Evolutionary conservation across 352 stramenopile species (phyloP).

Genomic region (Phytophthora sojae): DNA sequence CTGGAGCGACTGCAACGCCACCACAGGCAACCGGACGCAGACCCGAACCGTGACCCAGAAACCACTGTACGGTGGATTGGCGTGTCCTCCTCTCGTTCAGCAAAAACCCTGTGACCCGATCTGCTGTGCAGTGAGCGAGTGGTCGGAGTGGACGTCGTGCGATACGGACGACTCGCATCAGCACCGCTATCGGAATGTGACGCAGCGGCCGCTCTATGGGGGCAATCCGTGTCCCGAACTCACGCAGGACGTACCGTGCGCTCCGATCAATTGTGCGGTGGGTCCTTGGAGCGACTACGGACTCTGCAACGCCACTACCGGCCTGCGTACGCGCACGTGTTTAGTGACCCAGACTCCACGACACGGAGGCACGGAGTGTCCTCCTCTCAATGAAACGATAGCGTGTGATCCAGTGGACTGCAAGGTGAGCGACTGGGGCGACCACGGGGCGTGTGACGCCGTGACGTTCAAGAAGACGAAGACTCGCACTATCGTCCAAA

Average conservation of each 20-base stretch:
- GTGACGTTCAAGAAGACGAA: constrained; percentile 62
- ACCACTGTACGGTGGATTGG: constrained; percentile 50
- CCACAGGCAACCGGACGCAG: constrained; percentile 45
- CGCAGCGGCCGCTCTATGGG: constrained; percentile 42
- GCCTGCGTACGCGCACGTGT: constrained; percentile 52
- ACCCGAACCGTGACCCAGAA: constrained; percentile 39
- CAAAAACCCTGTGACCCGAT: constrained; percentile 59
- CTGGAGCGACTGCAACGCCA: constrained; percentile 51
- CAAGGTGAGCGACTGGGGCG: constrained; percentile 45
- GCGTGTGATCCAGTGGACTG: constrained; percentile 58
- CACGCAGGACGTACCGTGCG: constrained; percentile 43
- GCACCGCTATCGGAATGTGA: constrained; percentile 44
- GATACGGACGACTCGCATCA: constrained; percentile 54
- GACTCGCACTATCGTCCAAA: constrained; percentile 35
- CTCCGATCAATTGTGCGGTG: constrained; percentile 52
- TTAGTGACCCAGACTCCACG: constrained; percentile 24
- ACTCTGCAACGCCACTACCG: constrained; percentile 45
- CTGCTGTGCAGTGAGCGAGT: constrained; percentile 47
- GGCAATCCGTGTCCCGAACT: constrained; percentile 43
- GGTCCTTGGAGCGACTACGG: constrained; percentile 54
- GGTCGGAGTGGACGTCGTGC: constrained; percentile 59
- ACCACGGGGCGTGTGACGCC: constrained; percentile 49
- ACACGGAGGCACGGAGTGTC: constrained; percentile 47
- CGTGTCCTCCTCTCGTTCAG: constrained; percentile 44
- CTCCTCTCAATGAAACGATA: constrained; percentile 43